Percentiles rank a stretch among this genome's conserved stretches.
Conservation (phyloP, 441 rosid species). For the Gossypium trilobum region DNA sequence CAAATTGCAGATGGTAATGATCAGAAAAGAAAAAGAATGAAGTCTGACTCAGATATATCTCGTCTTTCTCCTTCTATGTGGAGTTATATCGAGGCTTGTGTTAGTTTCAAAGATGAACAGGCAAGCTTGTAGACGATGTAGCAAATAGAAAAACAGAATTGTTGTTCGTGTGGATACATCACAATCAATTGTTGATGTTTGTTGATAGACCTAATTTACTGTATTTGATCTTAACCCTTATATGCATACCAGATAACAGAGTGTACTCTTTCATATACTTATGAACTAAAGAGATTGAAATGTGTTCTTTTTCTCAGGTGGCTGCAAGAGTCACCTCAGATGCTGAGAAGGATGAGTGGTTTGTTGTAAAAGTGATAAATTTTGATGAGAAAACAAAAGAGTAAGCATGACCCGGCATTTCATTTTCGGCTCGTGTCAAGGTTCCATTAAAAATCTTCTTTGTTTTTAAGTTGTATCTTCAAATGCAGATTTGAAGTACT, state of each 20-base stretch:
- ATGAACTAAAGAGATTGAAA: slow-evolving; percentile 5
- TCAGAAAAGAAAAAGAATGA: slow-evolving; percentile 73
- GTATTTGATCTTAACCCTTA: neutral
- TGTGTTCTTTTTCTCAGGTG: slow-evolving; percentile 42
- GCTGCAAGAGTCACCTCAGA: slow-evolving; percentile 82
- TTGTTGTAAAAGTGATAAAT: slow-evolving; percentile 81
- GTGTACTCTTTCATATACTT: slow-evolving; percentile 8
- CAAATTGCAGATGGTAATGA: slow-evolving; percentile 70
- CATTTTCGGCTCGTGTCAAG: neutral
- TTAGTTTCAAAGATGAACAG: slow-evolving; percentile 81
- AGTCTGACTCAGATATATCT: slow-evolving; percentile 60
- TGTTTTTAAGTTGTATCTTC: neutral
- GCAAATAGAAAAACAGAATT: neutral
- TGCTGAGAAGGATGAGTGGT: slow-evolving; percentile 88
- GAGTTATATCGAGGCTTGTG: slow-evolving; percentile 63
- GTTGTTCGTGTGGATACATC: neutral
- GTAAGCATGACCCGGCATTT: slow-evolving; percentile 35
- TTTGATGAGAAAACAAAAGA: slow-evolving; percentile 86
- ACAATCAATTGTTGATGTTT: neutral
- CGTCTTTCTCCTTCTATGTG: slow-evolving; percentile 56
- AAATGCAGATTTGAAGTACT: slow-evolving; percentile 71
- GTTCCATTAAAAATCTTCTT: neutral
- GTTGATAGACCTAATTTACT: neutral
- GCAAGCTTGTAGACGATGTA: slow-evolving; percentile 28
- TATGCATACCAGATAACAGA: neutral